phyloP scores from a whole-genome alignment of 2,329 filamentous ascomycete species.

The Trichoderma breve region DNA sequence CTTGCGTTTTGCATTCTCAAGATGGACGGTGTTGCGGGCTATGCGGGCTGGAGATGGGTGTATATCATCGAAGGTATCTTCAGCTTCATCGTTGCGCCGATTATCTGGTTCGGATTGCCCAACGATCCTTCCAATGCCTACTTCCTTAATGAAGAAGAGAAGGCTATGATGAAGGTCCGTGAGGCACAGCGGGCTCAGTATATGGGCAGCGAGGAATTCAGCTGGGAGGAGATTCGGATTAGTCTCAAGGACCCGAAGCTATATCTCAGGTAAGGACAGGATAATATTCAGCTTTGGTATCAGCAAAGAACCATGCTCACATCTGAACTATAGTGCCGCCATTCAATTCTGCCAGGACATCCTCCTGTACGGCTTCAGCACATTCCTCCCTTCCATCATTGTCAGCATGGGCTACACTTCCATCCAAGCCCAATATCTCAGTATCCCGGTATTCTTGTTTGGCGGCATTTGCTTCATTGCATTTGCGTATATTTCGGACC shows the following conservation, averaged over 20 bases:
- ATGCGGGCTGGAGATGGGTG: constrained; percentile 49
- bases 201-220: constrained; percentile 48
- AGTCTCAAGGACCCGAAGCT: constrained; percentile 51
- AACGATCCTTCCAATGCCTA: constrained; percentile 47
- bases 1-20: constrained; percentile 48
- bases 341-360: constrained; percentile 54
- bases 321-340: constrained; percentile 27
- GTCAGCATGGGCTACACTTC: constrained; percentile 49
- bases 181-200: constrained; percentile 46
- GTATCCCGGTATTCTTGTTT: constrained; percentile 55
- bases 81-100: constrained; percentile 40
- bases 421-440: constrained; percentile 53
- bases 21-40: constrained; percentile 46
- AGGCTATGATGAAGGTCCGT: constrained; percentile 49
- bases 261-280: constrained; percentile 41
- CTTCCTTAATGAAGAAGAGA: constrained; percentile 49
- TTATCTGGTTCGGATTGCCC: constrained; percentile 48
- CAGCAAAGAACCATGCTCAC: neutral
- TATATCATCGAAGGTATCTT: constrained; percentile 51
- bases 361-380: constrained; percentile 56
- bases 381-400: constrained; percentile 57
- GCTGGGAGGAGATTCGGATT: constrained; percentile 48
- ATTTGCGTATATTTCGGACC: constrained; percentile 48
- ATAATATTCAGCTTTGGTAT: neutral
- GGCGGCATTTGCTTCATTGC: constrained; percentile 46